phyloP scores from a whole-genome alignment of 805 yeast species.

The Yamadazyma sp. region DNA sequence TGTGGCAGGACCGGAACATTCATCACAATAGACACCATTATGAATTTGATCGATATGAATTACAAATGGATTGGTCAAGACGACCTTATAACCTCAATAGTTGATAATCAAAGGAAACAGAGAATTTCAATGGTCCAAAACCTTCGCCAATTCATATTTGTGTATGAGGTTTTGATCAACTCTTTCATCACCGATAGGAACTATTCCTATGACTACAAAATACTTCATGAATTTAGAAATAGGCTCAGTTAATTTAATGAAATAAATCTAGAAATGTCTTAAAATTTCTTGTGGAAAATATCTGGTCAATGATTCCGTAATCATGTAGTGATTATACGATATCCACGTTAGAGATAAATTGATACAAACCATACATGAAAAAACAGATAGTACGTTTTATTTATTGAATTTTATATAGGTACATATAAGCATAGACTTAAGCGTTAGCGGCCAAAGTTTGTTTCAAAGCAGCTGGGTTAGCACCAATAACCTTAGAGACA shows the following conservation, averaged over 20 bases:
- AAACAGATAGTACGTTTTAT: no score
- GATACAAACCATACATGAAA: no score
- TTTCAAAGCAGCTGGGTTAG: constrained; percentile 83
- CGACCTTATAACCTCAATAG: constrained; percentile 48
- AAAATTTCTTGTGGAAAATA: no score
- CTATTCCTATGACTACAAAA: constrained; percentile 1
- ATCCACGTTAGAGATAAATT: no score
- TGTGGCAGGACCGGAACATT: constrained; percentile 93
- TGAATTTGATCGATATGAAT: constrained; percentile 15
- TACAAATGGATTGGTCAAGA: constrained; percentile 15
- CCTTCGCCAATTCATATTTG: constrained; percentile 51
- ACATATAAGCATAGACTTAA: constrained; percentile 24
- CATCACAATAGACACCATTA: constrained; percentile 36
- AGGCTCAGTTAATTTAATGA: not conserved
- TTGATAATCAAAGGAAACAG: constrained; percentile 49
- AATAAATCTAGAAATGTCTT: no score
- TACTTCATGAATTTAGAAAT: constrained; percentile 8
- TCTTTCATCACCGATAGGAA: constrained; percentile 14
- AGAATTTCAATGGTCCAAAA: constrained; percentile 61
- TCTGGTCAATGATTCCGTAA: no score
- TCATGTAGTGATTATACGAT: no score
- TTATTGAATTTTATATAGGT: no score
- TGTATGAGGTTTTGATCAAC: constrained; percentile 42
- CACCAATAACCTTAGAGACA: constrained; percentile 82
- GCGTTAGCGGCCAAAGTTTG: constrained; percentile 57